These are phyloP conservation scores for Eutreptiella sp. DNA, from an alignment of 208 protist genomes.

Conservation along the genomic window DNA sequence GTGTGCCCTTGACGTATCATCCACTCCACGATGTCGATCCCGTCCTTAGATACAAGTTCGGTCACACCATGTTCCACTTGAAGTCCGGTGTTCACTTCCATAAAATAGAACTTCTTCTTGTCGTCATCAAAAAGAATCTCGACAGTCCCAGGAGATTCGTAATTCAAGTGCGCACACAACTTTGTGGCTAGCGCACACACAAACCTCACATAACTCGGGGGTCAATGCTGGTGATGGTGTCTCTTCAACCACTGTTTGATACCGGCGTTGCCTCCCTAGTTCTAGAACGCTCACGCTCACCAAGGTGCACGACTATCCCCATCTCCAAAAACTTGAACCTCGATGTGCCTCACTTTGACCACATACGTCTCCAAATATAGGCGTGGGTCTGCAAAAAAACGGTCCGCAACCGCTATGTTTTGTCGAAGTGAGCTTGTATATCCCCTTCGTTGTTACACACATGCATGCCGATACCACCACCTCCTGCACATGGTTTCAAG, in stretches of 20 bases:
- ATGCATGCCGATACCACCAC: conserved; percentile 46
- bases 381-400: conserved; percentile 18
- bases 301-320: conserved; percentile 26
- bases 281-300: conserved; percentile 19
- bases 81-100: conserved; percentile 29
- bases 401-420: conserved; percentile 7
- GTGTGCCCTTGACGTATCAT: conserved; percentile 38
- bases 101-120: conserved; percentile 24
- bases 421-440: conserved; percentile 32
- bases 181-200: conserved; percentile 8
- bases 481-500: conserved; percentile 35
- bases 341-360: conserved; percentile 20
- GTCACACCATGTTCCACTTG: conserved; percentile 58
- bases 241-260: conserved; percentile 38
- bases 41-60: conserved; percentile 64
- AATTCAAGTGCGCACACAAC: not conserved
- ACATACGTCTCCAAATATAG: conserved; percentile 29
- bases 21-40: conserved; percentile 71
- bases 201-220: conserved; percentile 13
- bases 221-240: conserved; percentile 26
- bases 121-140: conserved; percentile 27
- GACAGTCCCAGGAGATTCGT: conserved; percentile 25
- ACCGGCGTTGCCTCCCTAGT: conserved; percentile 14
- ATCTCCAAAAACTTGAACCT: conserved; percentile 27
- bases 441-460: conserved; percentile 27